Base-by-base conservation (phyloP, 2,329 filamentous ascomycete species). In the Ophiostoma himal-ulmi region DNA sequence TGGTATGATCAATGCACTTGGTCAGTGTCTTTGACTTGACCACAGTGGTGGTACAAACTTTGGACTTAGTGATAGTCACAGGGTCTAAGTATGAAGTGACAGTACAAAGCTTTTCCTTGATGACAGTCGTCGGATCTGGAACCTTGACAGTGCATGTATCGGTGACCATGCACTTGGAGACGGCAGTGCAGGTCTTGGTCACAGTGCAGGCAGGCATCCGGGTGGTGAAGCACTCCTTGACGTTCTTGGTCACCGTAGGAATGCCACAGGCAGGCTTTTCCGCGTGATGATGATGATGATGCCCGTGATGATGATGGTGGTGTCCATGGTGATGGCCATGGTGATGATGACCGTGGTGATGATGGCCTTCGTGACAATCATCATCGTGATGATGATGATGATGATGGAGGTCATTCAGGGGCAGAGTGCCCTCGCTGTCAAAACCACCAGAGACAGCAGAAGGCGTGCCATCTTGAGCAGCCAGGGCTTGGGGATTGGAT, bases 1-100 rank as follows among this genome's bases (percentile, higher is more conserved):
- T 64, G 54, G 52, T 69, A 54, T 67, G 71, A 68, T 70, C 68
- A 48, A 72, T 26, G 54, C 71, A 72, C 64, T 69, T 69, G 36
- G 71, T 72, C 30, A 70, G 26, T 7, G 71, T 72, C 68, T 65
- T 70, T 10, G 64, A 68, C 54, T 68, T 64, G 67, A 69, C 64
- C 14, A 69, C 34, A 34, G 69, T 70, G 22, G 69, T 62, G 41
- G 69, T 67, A 37, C 65, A 68, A 17, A 70, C 48, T 14, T 36
- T 54, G 7, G 34, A 22, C 65, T 70, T 57, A 48, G 64, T 67
- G 8, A 36, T n/a, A 10, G 69, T 70, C 44, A 41, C 64, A 17
- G 64, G 64, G 14, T 67, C 65, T 13, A 14, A 10, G n/a, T 44
- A 41, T 5, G 65, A 41, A 4, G 65, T 67, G 65, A 67, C 39